Evolutionary conservation across 495 filamentous ascomycete genomes (phyloP), one percentile per base, ranked within the genome.

Genomic region (Neurospora sp.): DNA sequence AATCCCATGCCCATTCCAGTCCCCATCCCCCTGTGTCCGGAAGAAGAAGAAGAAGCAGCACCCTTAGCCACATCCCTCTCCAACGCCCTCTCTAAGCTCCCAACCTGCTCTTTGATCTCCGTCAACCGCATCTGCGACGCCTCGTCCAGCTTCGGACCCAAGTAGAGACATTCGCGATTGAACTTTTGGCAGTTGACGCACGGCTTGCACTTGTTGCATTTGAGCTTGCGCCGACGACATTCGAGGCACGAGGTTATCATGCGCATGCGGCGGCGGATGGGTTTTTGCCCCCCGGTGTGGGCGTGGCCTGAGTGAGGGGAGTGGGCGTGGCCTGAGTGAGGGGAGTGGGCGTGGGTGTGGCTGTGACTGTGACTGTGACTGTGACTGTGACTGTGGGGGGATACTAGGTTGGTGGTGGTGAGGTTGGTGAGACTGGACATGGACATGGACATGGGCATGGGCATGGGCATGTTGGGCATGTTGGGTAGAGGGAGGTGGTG

Each of bases 191-290:
- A 94, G 78, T 92, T 93, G 72, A 84, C 85, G 76, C 92, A 95
- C 61, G 92, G 91, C 71, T 88, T 85, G 27, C 82, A 82, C 81
- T 93, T 94, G 82, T 92, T 90, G 81, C 93, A 96, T 79, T 91
- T 92, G 68, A 93, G 86, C 81, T 96, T 96, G 68, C 93, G 88
- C 45, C 89, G 87, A 39, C 91, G 88, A 77, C 92, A 96, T 79
- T 92, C 89, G 68, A 91, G 81, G 78, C 90, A 91, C 9, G 87
- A 89, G 39, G 86, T 89, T 73, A 92, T 92, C 84, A 90, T 85
- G 72, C 90, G 86, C 78, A 91, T 92, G 68, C 90, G 82, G 40
- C 90, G 84, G 22, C 90, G 85, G 72, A 91, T 88, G 20, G 83
- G 82, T 69, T 83, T 85, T 65, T 65, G 27, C 12, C 53, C 22